Evolutionary conservation across 306 rosid genomes (phyloP), one percentile per base, ranked within the genome.

Genomic region (Begonia fuchsioides): DNA sequence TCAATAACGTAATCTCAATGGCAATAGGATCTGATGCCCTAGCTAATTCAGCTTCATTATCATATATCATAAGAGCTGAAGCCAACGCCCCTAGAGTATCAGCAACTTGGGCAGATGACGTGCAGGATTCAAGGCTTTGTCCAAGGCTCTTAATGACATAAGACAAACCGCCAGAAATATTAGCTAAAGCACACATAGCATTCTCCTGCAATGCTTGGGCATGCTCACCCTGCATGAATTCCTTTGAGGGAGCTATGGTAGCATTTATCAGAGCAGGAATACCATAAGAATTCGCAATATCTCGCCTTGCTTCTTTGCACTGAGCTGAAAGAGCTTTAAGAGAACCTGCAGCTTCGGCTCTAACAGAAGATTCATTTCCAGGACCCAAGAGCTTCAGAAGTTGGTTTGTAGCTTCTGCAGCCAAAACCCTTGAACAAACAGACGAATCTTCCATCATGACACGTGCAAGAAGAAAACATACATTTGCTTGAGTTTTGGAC

Each of bases 341-440:
- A 68, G 94, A 87, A 58, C 94, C 93, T 16, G 98, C 96, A 62
- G 98, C 94, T 77, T 92, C 96, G 69, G 98, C 96, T 76, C 98
- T 85, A 65, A 82, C 79, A 52, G 92, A 15, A 48, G 94, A 87
- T 56, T 82, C 98, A 62, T 92, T 92, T 16, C 94, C 98, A 0
- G 96, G 64, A 60, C 98, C 93, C 63, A 92, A 65, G 44, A 92
- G 80, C 75, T 85, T 92, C 53, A 92, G 85, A 56, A 92, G 93
- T 62, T 77, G 86, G 68, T 82, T 85, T 26, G 93, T 77, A 54
- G 85, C 94, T 72, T 92, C 88, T 43, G 87, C 76, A 10, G 76
- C 61, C 73, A 86, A 68, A 50, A 92, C 94, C 61, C 73, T 75
- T 14, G 96, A 77, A 60, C 94, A 92, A 68, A 80, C 66, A 50